Conservation (phyloP, 1,284 basidiomycete species). For the Microstroma glucosiphilum region DNA sequence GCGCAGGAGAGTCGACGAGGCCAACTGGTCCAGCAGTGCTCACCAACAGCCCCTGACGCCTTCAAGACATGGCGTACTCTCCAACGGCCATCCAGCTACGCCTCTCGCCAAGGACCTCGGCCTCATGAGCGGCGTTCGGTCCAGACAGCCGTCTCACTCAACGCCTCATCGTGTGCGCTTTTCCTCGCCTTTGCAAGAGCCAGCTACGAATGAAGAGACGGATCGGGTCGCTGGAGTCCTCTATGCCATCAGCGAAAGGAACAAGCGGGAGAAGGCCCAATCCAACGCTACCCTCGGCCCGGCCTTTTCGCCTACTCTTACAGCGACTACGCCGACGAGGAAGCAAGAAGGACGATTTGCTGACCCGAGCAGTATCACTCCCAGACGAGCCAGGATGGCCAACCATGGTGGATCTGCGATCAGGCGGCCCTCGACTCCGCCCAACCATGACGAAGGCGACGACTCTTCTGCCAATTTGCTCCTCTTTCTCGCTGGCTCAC, state of each 20-base stretch:
- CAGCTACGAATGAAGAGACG: neutral
- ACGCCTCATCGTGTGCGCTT: too few species aligned
- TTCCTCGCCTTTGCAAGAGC: neutral
- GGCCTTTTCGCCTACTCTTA: too few species aligned
- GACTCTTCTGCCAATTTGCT: neutral
- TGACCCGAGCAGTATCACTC: constrained; percentile 3
- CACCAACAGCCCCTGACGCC: too few species aligned
- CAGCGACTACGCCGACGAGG: too few species aligned
- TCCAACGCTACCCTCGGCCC: too few species aligned
- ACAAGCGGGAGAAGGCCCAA: too few species aligned
- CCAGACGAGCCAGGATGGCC: constrained; percentile 1
- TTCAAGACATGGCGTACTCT: neutral
- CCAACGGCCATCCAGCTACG: neutral
- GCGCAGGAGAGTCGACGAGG: too few species aligned
- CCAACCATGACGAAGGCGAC: neutral
- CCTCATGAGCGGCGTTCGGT: too few species aligned
- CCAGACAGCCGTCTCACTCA: too few species aligned
- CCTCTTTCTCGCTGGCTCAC: neutral
- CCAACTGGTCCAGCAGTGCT: too few species aligned
- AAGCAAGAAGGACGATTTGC: neutral
- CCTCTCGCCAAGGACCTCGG: neutral
- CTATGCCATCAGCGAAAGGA: too few species aligned
- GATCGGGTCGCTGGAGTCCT: neutral
- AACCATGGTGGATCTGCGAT: neutral
- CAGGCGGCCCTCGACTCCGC: neutral